Evolutionary conservation across 2,329 filamentous ascomycete species (phyloP).

Genomic region (Ophiocordyceps camponoti-floridani): DNA sequence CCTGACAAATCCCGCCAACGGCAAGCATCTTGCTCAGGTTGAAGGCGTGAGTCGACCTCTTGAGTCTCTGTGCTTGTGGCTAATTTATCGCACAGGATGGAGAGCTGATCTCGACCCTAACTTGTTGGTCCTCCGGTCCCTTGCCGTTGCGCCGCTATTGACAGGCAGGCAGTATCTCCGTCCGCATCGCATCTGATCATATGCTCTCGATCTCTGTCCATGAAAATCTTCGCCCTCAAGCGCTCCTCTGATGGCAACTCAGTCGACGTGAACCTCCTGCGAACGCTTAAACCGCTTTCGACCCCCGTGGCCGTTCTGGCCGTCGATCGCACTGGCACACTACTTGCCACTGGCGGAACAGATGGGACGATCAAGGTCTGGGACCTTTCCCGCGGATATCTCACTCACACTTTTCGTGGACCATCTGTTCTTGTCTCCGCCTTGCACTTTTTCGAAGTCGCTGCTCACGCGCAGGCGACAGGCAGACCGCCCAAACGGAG

Average conservation of each 20-base stretch:
- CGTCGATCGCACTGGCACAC: constrained; percentile 70
- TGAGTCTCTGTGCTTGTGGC: background rate
- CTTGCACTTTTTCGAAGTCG: constrained; percentile 74
- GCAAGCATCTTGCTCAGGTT: constrained; percentile 64
- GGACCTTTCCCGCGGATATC: constrained; percentile 80
- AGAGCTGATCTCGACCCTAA: constrained; percentile 60
- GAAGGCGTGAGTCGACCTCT: constrained; percentile 48
- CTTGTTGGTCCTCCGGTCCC: constrained; percentile 23
- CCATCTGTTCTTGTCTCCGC: constrained; percentile 85
- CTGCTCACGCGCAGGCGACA: constrained; percentile 20
- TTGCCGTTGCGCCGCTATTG: constrained; percentile 1
- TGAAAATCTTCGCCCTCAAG: constrained; percentile 72
- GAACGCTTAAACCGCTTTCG: constrained; percentile 75
- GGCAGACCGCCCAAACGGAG: constrained; percentile 14
- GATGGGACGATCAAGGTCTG: constrained; percentile 93
- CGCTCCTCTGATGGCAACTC: constrained; percentile 35
- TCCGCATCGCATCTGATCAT: constrained; percentile 74
- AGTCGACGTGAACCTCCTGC: constrained; percentile 49
- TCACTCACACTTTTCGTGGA: constrained; percentile 88
- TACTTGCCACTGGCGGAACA: constrained; percentile 82
- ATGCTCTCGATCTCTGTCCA: constrained; percentile 87
- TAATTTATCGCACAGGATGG: constrained; percentile 38
- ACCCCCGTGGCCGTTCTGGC: constrained; percentile 79
- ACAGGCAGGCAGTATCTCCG: constrained; percentile 48
- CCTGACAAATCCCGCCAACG: constrained; percentile 68